A percentile compares a stretch with the other conserved stretches of the same genome.
Evolutionary conservation across 495 filamentous ascomycete species (phyloP).

Genomic region (Sabuloglossum arenarium): DNA sequence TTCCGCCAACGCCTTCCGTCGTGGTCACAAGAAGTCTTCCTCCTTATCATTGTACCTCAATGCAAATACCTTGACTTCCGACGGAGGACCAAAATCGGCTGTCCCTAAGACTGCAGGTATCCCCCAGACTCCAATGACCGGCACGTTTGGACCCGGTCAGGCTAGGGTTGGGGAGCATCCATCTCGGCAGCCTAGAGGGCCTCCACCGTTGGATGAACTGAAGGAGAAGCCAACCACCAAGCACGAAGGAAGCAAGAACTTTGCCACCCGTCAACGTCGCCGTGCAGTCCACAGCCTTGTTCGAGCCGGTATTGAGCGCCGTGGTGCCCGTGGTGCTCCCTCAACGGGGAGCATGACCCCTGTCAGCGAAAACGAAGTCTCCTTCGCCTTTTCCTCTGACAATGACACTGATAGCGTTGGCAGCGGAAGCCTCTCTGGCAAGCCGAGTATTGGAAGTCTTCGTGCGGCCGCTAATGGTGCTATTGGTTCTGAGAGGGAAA

Average conservation of each 20-base stretch:
- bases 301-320: constrained; percentile 72
- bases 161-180: constrained; percentile 87
- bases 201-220: constrained; percentile 82
- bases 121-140: constrained; percentile 62
- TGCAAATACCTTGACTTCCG: constrained; percentile 14
- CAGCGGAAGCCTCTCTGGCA: constrained; percentile 57
- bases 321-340: constrained; percentile 37
- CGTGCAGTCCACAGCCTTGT: constrained; percentile 81
- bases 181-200: constrained; percentile 78
- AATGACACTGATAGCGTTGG: constrained; percentile 69
- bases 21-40: constrained; percentile 78
- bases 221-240: constrained; percentile 77
- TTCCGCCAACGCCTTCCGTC: constrained; percentile 70
- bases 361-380: constrained; percentile 68
- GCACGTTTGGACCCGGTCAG: constrained; percentile 86
- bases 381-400: constrained; percentile 44
- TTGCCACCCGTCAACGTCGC: constrained; percentile 79
- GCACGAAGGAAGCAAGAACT: constrained; percentile 96
- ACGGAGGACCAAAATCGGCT: constrained; percentile 16
- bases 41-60: constrained; percentile 48
- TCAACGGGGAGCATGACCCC: constrained; percentile 60
- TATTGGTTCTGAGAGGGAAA: constrained; percentile 65
- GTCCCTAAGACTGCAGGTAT: constrained; percentile 39
- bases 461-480: constrained; percentile 61
- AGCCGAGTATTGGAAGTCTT: constrained; percentile 58